A percentile compares a stretch with the other conserved stretches of the same genome.
Conservation (phyloP, 2,329 filamentous ascomycete species). For the Didymella segeticola region DNA sequence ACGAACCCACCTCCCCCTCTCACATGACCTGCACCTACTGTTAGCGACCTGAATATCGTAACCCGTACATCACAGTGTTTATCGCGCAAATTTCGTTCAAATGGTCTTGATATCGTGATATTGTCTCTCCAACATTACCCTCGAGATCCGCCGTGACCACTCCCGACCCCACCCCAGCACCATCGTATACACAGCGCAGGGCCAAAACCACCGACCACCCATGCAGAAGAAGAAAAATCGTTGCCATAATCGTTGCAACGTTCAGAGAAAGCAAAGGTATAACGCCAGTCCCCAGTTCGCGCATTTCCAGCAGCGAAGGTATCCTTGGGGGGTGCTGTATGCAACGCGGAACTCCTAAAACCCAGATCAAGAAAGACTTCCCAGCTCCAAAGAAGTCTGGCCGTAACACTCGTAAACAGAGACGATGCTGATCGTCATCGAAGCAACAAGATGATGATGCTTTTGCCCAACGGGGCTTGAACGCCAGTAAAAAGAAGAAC, state of each 20-base stretch:
- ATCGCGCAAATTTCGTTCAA: constrained; percentile 2
- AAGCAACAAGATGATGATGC: constrained; percentile 22
- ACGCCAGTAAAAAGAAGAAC: constrained; percentile 24
- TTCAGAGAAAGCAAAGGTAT: constrained; percentile 19
- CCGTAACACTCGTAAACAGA: constrained; percentile 26
- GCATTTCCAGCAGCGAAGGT: constrained; percentile 39
- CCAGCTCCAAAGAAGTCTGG: constrained; percentile 13
- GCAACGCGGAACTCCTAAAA: constrained; percentile 33
- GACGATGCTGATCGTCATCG: constrained; percentile 10
- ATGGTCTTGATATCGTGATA: constrained; percentile 33
- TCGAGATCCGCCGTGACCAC: constrained; percentile 18
- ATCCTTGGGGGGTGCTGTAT: constrained; percentile 38
- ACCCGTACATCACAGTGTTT: constrained; percentile 2
- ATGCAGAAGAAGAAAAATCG: constrained; percentile 10
- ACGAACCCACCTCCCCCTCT: background rate
- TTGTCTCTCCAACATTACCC: constrained; percentile 26
- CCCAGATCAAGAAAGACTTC: constrained; percentile 15
- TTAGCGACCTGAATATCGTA: constrained; percentile 7
- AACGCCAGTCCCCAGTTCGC: constrained; percentile 41
- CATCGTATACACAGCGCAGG: constrained; percentile 2
- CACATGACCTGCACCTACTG: constrained; percentile 14
- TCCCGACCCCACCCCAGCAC: background rate
- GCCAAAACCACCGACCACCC: background rate
- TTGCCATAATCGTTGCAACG: constrained; percentile 18
- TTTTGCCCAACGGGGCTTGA: constrained; percentile 20